Evolutionary conservation across 495 filamentous ascomycete species (phyloP), one percentile per base, ranked within the genome.

Genomic region (Eremomyces bilateralis): DNA sequence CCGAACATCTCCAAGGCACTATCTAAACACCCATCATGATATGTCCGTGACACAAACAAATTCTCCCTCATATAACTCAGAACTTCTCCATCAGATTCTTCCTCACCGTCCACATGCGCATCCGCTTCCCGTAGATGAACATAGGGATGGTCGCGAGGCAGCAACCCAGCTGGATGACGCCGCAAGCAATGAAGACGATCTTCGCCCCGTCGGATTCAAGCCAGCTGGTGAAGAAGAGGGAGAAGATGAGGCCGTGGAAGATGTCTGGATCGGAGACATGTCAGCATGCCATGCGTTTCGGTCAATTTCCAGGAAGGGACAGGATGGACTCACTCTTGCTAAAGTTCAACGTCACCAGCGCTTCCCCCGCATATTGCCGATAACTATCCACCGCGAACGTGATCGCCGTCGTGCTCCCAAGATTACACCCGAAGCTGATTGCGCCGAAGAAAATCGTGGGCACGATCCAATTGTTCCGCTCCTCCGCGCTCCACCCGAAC

Each of bases 301-400:
- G 24, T 8, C 8, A 28, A 28, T 11, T 32, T 6, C 30, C 2
- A 20, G 20, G 19, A 33, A 18, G 35, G 36, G 0, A 8, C 5
- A n/a, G 31, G 22, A 33, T 35, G 25, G 35, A 57, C 52, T 52
- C 58, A 66, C 69, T 91, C 64, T 94, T 97, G 53, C 71, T 74
- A 50, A 93, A 88, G 51, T 93, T 94, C 41, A 97, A 57, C 11
- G 85, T 93, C 18, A 97, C 88, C 29, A 97, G 61, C 6, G 85
- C 88, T 53, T 94, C 85, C 30, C 84, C 82, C 1, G 88, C 88
- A 50, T 92, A 94, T 51, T 88, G 79, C 12, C 85, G 65, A 51
- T 94, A 93, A 43, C 75, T 80, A 51, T 97, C 85, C 17, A 97
- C 82, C 35, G 75, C 80, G 45, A 93, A 94, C 0, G 88, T 93